A percentile compares a stretch with the other conserved stretches of the same genome.
Evolutionary conservation across 2,329 filamentous ascomycete genomes (phyloP).

Genomic region (Arthrobotrys entomopaga): DNA sequence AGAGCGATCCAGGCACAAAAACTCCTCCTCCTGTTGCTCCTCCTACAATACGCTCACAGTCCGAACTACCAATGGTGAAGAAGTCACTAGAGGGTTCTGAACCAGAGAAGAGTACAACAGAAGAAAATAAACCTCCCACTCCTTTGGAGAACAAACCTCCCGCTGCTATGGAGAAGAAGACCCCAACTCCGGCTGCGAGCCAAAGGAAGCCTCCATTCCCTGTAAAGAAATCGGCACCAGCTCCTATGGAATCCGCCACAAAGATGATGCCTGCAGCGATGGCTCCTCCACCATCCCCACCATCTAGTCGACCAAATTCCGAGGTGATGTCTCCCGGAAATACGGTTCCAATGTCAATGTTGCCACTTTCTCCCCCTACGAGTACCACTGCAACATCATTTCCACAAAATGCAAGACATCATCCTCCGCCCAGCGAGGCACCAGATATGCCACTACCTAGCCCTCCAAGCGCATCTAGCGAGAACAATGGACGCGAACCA

Average conservation of each 20-base stretch:
- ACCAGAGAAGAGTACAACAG: background rate
- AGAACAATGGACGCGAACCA: conserved; percentile 10
- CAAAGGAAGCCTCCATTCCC: conserved; percentile 3
- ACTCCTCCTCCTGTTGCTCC: background rate
- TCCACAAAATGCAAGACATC: conserved; percentile 20
- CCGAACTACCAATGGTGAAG: background rate
- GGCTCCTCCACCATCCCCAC: conserved; percentile 33
- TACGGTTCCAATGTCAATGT: conserved; percentile 15
- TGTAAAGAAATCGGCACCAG: background rate
- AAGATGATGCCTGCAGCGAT: conserved; percentile 17
- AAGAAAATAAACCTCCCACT: background rate
- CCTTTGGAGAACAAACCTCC: background rate
- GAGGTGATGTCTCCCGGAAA: conserved; percentile 33
- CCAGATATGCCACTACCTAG: conserved; percentile 35
- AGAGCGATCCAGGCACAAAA: conserved; percentile 22
- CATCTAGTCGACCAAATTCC: conserved; percentile 39
- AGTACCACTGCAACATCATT: conserved; percentile 21
- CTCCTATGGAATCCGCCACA: conserved; percentile 8
- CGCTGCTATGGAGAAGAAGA: conserved; percentile 1
- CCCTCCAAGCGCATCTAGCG: conserved; percentile 30
- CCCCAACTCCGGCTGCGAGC: background rate
- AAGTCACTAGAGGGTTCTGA: background rate
- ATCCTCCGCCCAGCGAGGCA: conserved; percentile 7
- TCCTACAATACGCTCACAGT: background rate
- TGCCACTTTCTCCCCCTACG: conserved; percentile 23